Evolutionary conservation across 768 basidiomycete species (phyloP).

Genomic region (Suillus clintonianus): DNA sequence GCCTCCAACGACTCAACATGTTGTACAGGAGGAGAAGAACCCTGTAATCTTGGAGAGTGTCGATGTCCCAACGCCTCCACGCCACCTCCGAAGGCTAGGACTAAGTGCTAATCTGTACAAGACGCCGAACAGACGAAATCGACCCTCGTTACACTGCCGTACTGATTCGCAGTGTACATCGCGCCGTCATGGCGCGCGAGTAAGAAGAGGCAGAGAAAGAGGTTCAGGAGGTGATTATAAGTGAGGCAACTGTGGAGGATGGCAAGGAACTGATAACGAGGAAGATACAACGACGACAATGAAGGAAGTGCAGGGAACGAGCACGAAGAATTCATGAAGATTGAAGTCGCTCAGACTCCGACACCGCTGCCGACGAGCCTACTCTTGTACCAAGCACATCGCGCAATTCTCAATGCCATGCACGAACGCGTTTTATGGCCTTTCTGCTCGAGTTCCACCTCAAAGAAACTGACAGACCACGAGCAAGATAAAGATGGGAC

Average conservation of each 20-base stretch:
- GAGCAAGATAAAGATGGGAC: conserved; percentile 24
- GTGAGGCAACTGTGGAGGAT: conserved; percentile 43
- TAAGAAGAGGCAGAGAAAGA: conserved; percentile 52
- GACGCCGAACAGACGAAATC: conserved; percentile 29
- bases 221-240: conserved; percentile 51
- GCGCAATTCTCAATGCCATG: conserved; percentile 35
- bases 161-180: conserved; percentile 68
- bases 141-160: conserved; percentile 66
- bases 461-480: conserved; percentile 22
- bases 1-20: no score
- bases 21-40: conserved; percentile 68
- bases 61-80: conserved; percentile 31
- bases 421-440: conserved; percentile 28
- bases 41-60: conserved; percentile 74
- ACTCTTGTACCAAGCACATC: conserved; percentile 20
- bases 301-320: conserved; percentile 9
- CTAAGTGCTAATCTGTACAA: conserved; percentile 6
- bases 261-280: conserved; percentile 28
- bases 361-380: conserved; percentile 9
- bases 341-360: conserved; percentile 10
- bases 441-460: conserved; percentile 29
- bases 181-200: conserved; percentile 54
- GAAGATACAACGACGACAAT: conserved; percentile 14
- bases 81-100: conserved; percentile 5
- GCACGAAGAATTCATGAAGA: conserved; percentile 10